Evolutionary conservation across 176 grass and related monocot species (phyloP).

Genomic region (Guadua angustifolia): DNA sequence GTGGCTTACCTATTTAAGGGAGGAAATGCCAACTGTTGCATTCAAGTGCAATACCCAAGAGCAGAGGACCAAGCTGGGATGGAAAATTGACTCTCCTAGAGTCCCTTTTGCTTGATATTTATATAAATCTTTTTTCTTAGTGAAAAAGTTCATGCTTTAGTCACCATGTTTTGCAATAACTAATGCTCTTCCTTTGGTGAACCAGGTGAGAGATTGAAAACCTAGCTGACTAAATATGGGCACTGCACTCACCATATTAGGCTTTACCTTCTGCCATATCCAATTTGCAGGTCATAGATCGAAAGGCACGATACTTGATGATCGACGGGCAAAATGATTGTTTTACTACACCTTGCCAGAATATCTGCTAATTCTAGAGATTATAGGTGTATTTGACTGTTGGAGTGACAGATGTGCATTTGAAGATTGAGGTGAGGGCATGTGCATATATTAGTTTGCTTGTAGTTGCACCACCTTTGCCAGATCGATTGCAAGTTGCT

Average conservation of each 20-base stretch:
- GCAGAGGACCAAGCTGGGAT: constrained; percentile 87
- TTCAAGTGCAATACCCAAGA: constrained; percentile 98
- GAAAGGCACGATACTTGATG: background rate
- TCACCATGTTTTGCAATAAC: background rate
- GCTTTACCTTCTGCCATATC: background rate
- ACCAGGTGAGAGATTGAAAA: constrained; percentile 48
- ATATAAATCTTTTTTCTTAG: background rate
- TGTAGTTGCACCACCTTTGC: constrained; percentile 21
- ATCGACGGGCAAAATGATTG: constrained; percentile 12
- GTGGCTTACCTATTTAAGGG: constrained; percentile 87
- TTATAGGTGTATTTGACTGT: constrained; percentile 14
- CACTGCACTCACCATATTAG: constrained; percentile 12
- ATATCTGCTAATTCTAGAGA: background rate
- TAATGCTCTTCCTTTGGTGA: constrained; percentile 70
- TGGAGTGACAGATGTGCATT: constrained; percentile 11
- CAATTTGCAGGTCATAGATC: constrained; percentile 41
- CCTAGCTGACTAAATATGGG: background rate
- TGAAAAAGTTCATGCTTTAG: background rate
- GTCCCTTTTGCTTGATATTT: background rate
- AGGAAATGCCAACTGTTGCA: constrained; percentile 85
- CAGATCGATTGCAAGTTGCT: background rate
- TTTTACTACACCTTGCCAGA: background rate
- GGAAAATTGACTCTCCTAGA: constrained; percentile 56
- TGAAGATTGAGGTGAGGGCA: background rate
- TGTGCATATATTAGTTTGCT: background rate